These are phyloP conservation scores for Warburgia ugandensis DNA, from an alignment of 164 flowering plant genomes.

Conservation along the genomic window DNA sequence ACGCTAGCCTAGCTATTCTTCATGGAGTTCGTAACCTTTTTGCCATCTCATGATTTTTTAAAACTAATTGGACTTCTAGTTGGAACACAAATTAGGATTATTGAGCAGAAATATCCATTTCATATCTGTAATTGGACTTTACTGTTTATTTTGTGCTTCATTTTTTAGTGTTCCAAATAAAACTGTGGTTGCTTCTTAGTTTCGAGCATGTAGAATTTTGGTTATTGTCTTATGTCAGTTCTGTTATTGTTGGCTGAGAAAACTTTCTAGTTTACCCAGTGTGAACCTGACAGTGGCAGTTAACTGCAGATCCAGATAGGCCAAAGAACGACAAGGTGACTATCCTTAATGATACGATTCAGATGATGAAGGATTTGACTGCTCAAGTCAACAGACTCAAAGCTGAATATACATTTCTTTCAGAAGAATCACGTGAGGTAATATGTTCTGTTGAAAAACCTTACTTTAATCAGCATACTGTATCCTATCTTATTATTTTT, in stretches of 20 bases:
- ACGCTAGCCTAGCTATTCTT: too few species aligned
- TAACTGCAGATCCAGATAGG: slow-evolving; percentile 75
- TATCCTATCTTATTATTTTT: neutral
- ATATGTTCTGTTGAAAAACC: slow-evolving; percentile 2
- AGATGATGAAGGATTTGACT: slow-evolving; percentile 76
- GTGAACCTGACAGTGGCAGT: neutral
- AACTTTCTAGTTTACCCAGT: neutral
- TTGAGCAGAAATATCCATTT: too few species aligned
- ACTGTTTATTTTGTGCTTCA: too few species aligned
- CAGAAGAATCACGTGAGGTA: slow-evolving; percentile 93
- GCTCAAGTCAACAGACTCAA: slow-evolving; percentile 74
- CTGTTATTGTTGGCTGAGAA: neutral
- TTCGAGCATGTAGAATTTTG: neutral
- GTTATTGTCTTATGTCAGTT: neutral
- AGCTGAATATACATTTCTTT: slow-evolving; percentile 53
- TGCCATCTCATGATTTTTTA: too few species aligned
- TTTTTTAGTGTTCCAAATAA: too few species aligned
- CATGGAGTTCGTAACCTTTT: too few species aligned
- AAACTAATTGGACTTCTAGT: too few species aligned
- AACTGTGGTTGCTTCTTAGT: too few species aligned
- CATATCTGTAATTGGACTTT: too few species aligned
- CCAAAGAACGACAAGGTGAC: slow-evolving; percentile 95
- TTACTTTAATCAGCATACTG: neutral
- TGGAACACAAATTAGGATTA: too few species aligned
- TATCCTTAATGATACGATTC: slow-evolving; percentile 76